Evolutionary conservation across 106 monocot genomes (phyloP).

Genomic region (Iris macrosiphon): DNA sequence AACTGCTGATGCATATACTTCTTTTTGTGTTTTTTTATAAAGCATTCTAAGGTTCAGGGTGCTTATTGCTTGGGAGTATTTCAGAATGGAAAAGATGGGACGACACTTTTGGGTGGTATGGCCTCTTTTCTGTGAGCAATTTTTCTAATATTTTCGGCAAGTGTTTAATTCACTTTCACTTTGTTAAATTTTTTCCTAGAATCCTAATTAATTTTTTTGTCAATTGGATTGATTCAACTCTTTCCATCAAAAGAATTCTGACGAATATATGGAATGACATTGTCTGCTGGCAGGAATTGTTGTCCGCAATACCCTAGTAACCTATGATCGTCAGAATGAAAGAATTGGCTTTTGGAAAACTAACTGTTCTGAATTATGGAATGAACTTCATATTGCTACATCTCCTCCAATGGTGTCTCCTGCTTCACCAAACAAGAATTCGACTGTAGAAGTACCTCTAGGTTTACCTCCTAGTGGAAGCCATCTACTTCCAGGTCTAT

Average conservation of each 20-base stretch:
- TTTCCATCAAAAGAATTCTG: too few species aligned
- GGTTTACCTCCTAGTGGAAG: conserved; percentile 50
- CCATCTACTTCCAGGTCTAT: conserved; percentile 19
- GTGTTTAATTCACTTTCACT: too few species aligned
- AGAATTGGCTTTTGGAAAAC: conserved; percentile 98
- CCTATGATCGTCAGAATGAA: conserved; percentile 81
- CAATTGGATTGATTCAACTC: too few species aligned
- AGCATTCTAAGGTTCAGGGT: conserved; percentile 89
- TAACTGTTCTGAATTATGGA: conserved; percentile 83
- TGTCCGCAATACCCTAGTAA: conserved; percentile 90
- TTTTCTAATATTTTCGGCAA: too few species aligned
- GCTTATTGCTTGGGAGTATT: conserved; percentile 96
- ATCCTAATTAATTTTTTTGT: background rate
- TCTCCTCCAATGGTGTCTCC: conserved; percentile 40
- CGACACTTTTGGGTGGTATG: conserved; percentile 91
- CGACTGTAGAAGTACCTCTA: conserved; percentile 27
- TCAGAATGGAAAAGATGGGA: conserved; percentile 76
- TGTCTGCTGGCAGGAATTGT: conserved; percentile 60
- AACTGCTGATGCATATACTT: background rate
- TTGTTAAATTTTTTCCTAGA: background rate
- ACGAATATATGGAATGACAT: background rate
- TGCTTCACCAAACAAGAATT: conserved; percentile 19
- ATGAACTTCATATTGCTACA: conserved; percentile 30
- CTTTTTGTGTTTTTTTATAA: background rate
- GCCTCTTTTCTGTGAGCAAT: background rate